Percentiles rank a stretch among this genome's conserved stretches.
phyloP scores from a whole-genome alignment of 768 basidiomycete species.

The Tremella mesenterica region DNA sequence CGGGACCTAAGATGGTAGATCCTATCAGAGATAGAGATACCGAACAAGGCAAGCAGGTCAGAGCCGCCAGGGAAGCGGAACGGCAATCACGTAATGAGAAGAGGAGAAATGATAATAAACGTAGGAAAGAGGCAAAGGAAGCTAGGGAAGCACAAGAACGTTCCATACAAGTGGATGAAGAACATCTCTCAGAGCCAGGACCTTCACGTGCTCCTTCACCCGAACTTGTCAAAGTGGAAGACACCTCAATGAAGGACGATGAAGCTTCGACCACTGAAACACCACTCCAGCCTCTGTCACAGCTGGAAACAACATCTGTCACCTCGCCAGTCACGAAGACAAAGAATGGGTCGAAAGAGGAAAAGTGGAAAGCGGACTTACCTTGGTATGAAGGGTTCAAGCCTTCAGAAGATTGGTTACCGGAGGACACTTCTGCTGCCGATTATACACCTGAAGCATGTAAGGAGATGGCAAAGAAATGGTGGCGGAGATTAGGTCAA shows the following conservation, averaged over 20 bases:
- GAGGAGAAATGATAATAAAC: conserved; percentile 14
- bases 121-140: conserved; percentile 35
- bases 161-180: conserved; percentile 36
- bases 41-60: conserved; percentile 20
- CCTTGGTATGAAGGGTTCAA: conserved; percentile 64
- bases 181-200: background rate
- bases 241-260: background rate
- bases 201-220: background rate
- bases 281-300: background rate
- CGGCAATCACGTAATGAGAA: conserved; percentile 3
- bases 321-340: conserved; percentile 29
- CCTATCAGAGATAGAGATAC: conserved; percentile 21
- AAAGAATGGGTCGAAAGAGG: conserved; percentile 18
- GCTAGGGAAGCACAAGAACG: conserved; percentile 21
- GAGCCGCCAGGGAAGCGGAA: conserved; percentile 11
- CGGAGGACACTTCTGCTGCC: conserved; percentile 55
- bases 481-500: conserved; percentile 83
- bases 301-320: no score
- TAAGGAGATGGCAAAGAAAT: conserved; percentile 73
- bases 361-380: background rate
- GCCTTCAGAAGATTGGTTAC: conserved; percentile 69
- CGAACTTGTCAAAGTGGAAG: background rate
- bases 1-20: conserved; percentile 34
- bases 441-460: conserved; percentile 89
- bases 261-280: conserved; percentile 1